A percentile compares a stretch with the other conserved stretches of the same genome.
phyloP scores from a whole-genome alignment of 164 flowering plant species.

The Brasenia schreberi region DNA sequence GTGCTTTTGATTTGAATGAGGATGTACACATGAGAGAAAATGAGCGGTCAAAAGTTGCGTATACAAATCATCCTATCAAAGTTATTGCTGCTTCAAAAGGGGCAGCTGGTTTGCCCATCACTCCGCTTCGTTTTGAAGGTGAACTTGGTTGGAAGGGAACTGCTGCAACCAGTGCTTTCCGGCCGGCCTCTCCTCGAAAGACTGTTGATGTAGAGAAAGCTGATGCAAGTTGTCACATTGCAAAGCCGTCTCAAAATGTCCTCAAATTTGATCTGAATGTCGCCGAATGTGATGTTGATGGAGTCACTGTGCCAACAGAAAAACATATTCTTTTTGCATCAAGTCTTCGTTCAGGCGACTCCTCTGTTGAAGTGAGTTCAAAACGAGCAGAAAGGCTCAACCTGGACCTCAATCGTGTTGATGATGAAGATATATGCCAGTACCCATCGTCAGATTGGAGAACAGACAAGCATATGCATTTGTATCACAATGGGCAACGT shows the following conservation, averaged over 20 bases:
- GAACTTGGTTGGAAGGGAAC: slow-evolving; percentile 70
- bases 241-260: slow-evolving; percentile 15
- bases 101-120: slow-evolving; percentile 35
- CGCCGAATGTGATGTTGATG: slow-evolving; percentile 26
- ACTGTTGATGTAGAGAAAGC: slow-evolving; percentile 21
- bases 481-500: slow-evolving; percentile 23
- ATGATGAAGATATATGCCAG: slow-evolving; percentile 31
- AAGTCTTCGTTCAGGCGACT: slow-evolving; percentile 40
- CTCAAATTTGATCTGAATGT: slow-evolving; percentile 75
- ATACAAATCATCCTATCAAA: slow-evolving; percentile 19
- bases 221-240: slow-evolving; percentile 9
- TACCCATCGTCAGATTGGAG: slow-evolving; percentile 24
- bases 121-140: slow-evolving; percentile 60
- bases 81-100: slow-evolving; percentile 58
- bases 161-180: slow-evolving; percentile 75
- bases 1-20: slow-evolving; percentile 54
- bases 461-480: slow-evolving; percentile 17
- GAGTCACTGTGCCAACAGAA: slow-evolving; percentile 7
- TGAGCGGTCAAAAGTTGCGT: slow-evolving; percentile 8
- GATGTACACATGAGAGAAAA: slow-evolving; percentile 46
- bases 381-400: slow-evolving; percentile 39
- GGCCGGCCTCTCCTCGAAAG: slow-evolving; percentile 63
- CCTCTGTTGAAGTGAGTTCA: slow-evolving; percentile 48
- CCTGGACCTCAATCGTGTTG: slow-evolving; percentile 58
- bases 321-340: slow-evolving; percentile 28